Evolutionary conservation across 805 yeast genomes (phyloP).

Genomic region (Cyberlindnera suaveolens): DNA sequence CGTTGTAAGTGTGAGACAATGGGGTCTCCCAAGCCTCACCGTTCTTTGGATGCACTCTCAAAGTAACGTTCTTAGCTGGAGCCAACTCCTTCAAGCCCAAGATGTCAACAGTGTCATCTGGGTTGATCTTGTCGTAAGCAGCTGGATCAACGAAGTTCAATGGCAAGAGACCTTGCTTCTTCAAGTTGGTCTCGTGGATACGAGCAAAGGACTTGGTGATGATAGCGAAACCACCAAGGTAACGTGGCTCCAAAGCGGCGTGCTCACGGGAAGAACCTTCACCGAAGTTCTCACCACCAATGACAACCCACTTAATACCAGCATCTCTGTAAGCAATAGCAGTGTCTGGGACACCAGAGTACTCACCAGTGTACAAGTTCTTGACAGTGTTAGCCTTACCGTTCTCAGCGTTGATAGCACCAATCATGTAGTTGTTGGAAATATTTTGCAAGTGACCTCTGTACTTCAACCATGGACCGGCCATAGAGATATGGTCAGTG

Average conservation of each 20-base stretch:
- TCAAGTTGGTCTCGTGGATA: conserved; percentile 98
- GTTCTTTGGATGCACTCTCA: conserved; percentile 66
- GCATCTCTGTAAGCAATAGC: conserved; percentile 92
- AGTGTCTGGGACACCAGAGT: conserved; percentile 94
- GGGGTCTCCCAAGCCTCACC: conserved; percentile 84
- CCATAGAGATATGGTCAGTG: conserved; percentile 99
- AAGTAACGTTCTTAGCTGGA: conserved; percentile 85
- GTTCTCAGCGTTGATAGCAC: conserved; percentile 96
- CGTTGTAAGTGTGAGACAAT: conserved; percentile 94
- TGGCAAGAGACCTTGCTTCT: conserved; percentile 98
- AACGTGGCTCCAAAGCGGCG: conserved; percentile 99
- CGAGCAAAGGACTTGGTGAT: conserved; percentile 97
- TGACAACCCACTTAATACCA: conserved; percentile 92
- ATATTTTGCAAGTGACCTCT: conserved; percentile 99
- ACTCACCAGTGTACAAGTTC: conserved; percentile 88
- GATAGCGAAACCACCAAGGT: conserved; percentile 96
- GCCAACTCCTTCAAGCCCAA: conserved; percentile 78
- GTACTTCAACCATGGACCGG: conserved; percentile 99
- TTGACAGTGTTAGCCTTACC: conserved; percentile 87
- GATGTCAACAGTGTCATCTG: conserved; percentile 84
- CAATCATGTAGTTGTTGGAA: conserved; percentile 98
- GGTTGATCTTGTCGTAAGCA: conserved; percentile 91
- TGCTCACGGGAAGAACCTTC: conserved; percentile 99
- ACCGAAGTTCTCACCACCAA: conserved; percentile 98
- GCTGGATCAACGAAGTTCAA: conserved; percentile 85